Percentiles rank a stretch among this genome's conserved stretches.
Conservation (phyloP, 495 filamentous ascomycete species). For the Aspergillus avenaceus region DNA sequence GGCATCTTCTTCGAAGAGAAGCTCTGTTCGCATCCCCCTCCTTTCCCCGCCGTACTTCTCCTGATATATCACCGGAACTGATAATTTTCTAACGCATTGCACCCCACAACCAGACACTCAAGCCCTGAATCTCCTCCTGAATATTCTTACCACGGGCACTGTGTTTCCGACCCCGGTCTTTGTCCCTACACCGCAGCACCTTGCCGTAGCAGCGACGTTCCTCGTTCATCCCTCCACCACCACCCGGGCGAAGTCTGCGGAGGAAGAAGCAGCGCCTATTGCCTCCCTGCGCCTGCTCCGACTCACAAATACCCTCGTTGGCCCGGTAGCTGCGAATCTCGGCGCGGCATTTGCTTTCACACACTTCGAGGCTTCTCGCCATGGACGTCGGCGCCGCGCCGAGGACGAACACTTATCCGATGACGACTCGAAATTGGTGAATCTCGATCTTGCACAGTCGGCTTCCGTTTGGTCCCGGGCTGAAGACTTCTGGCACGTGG, state of each 20-base stretch:
- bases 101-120: conserved; percentile 51
- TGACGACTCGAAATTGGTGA: conserved; percentile 38
- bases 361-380: conserved; percentile 31
- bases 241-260: conserved; percentile 49
- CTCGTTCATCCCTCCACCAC: conserved; percentile 69
- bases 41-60: background rate
- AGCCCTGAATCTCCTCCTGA: conserved; percentile 64
- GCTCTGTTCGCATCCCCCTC: conserved; percentile 49
- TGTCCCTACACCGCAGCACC: conserved; percentile 50
- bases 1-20: conserved; percentile 74
- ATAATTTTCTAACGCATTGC: too few species aligned
- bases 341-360: conserved; percentile 52
- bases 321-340: conserved; percentile 46
- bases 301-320: conserved; percentile 47
- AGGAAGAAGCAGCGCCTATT: conserved; percentile 49
- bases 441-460: conserved; percentile 54
- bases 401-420: conserved; percentile 16
- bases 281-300: conserved; percentile 56
- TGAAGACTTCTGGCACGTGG: conserved; percentile 82
- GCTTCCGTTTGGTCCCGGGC: conserved; percentile 67
- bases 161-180: conserved; percentile 39
- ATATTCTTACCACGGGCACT: conserved; percentile 56
- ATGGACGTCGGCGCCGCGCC: conserved; percentile 24
- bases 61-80: too few species aligned
- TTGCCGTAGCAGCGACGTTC: conserved; percentile 65